phyloP scores from a whole-genome alignment of 23 red algal species.

The Agarophyton chilense region DNA sequence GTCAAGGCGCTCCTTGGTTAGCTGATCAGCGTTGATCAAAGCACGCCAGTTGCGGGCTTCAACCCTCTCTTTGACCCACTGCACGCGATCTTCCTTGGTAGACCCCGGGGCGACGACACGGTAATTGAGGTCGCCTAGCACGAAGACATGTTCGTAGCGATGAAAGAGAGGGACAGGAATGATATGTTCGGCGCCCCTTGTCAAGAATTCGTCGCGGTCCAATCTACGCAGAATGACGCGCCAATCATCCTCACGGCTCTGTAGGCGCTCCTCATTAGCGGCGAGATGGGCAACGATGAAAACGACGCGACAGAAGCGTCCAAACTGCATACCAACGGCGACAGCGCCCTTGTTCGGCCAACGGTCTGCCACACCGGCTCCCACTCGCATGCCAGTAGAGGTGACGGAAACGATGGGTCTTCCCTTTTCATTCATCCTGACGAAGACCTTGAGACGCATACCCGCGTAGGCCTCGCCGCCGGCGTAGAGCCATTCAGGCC shows the following conservation, averaged over 20 bases:
- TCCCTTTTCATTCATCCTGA: background rate
- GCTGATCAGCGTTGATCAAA: constrained; percentile 78
- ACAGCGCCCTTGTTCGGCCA: constrained; percentile 90
- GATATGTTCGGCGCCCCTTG: constrained; percentile 9
- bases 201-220: constrained; percentile 32
- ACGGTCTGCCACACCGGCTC: constrained; percentile 58
- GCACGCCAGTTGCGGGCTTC: constrained; percentile 62
- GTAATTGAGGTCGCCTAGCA: constrained; percentile 98
- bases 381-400: constrained; percentile 40
- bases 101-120: constrained; percentile 68
- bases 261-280: constrained; percentile 60
- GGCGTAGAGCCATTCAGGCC: constrained; percentile 22
- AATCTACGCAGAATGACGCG: constrained; percentile 45
- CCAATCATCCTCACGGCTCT: constrained; percentile 64
- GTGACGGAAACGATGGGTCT: constrained; percentile 23
- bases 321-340: constrained; percentile 51
- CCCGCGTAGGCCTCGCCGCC: constrained; percentile 62
- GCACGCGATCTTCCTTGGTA: constrained; percentile 51
- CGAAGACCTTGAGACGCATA: constrained; percentile 65
- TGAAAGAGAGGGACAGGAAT: constrained; percentile 68
- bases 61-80: constrained; percentile 70
- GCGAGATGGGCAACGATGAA: constrained; percentile 84
- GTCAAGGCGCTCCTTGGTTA: constrained; percentile 58
- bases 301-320: constrained; percentile 30
- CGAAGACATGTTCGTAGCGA: constrained; percentile 85